These are phyloP conservation scores for Boechera stricta DNA, from an alignment of 345 rosid species.

Conservation along the genomic window DNA sequence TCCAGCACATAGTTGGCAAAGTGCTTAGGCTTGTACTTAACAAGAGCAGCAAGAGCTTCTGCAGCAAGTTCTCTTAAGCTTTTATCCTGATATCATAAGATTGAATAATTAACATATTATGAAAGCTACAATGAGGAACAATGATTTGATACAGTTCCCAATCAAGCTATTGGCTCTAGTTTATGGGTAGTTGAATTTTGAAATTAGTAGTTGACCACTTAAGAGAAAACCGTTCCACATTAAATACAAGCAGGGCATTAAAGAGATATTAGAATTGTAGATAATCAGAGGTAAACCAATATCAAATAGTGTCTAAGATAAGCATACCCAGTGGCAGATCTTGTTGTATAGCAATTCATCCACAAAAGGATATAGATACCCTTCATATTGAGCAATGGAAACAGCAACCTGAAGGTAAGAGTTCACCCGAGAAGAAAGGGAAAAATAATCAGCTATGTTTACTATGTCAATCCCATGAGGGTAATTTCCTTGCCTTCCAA, in stretches of 20 bases:
- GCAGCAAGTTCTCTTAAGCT: slow-evolving; percentile 91
- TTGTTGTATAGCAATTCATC: slow-evolving; percentile 82
- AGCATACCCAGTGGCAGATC: slow-evolving; percentile 96
- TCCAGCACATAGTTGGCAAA: slow-evolving; percentile 69
- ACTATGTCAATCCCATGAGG: slow-evolving; percentile 98
- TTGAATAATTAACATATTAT: slow-evolving; percentile 15
- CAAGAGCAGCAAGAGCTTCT: slow-evolving; percentile 90
- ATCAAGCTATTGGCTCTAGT: background rate
- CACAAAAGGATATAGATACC: slow-evolving; percentile 86
- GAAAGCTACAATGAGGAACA: slow-evolving; percentile 10
- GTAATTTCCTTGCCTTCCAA: slow-evolving; percentile 97
- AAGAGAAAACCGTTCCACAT: background rate
- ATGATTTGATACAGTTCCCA: slow-evolving; percentile 8
- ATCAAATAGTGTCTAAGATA: slow-evolving; percentile 19
- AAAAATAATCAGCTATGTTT: slow-evolving; percentile 92
- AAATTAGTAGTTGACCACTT: background rate
- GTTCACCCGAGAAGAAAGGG: slow-evolving; percentile 88
- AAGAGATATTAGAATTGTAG: slow-evolving; percentile 7
- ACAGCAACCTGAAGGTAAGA: slow-evolving; percentile 88
- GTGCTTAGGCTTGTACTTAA: slow-evolving; percentile 74
- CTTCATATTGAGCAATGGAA: slow-evolving; percentile 78
- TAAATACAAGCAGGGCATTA: background rate
- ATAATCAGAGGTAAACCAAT: slow-evolving; percentile 9
- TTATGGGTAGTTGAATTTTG: slow-evolving; percentile 19
- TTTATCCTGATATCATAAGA: slow-evolving; percentile 67